These are phyloP conservation scores for Phytophthora pisi DNA, from an alignment of 352 stramenopile species.

Conservation along the genomic window DNA sequence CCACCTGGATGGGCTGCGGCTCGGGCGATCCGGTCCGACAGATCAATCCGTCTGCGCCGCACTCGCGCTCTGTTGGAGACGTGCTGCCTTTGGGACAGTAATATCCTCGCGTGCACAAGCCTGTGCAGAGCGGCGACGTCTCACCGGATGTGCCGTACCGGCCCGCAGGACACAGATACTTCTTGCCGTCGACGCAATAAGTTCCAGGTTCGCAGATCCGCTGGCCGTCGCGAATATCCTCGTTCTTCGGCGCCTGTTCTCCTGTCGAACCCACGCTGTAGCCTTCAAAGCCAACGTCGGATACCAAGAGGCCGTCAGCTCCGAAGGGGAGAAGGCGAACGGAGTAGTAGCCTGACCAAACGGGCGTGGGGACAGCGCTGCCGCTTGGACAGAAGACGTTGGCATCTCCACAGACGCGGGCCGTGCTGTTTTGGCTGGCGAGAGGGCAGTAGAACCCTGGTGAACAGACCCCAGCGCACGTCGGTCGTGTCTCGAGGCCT, in stretches of 20 bases:
- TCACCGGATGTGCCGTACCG: conserved; percentile 55
- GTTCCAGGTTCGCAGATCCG: conserved; percentile 62
- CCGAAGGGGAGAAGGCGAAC: conserved; percentile 23
- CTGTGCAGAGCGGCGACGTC: conserved; percentile 61
- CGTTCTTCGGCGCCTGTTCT: conserved; percentile 33
- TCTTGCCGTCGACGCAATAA: conserved; percentile 66
- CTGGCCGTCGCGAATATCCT: conserved; percentile 52
- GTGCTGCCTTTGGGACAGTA: conserved; percentile 66
- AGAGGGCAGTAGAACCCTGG: conserved; percentile 69
- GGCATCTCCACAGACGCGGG: conserved; percentile 35
- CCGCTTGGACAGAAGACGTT: conserved; percentile 69
- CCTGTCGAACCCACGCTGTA: conserved; percentile 12
- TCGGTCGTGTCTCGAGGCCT: conserved; percentile 34
- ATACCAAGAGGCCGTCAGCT: conserved; percentile 8
- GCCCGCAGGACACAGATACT: conserved; percentile 65
- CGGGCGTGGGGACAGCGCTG: conserved; percentile 55
- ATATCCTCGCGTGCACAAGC: conserved; percentile 65
- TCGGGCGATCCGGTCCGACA: conserved; percentile 57
- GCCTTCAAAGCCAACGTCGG: conserved; percentile 16
- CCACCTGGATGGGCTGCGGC: conserved; percentile 40
- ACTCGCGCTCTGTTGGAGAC: conserved; percentile 45
- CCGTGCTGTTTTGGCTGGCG: conserved; percentile 53
- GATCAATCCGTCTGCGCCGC: conserved; percentile 46
- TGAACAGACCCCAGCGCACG: conserved; percentile 52
- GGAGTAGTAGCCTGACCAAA: conserved; percentile 72